phyloP scores from a whole-genome alignment of 371 early-diverging fungal genomes.

The Lichtheimia corymbifera region DNA sequence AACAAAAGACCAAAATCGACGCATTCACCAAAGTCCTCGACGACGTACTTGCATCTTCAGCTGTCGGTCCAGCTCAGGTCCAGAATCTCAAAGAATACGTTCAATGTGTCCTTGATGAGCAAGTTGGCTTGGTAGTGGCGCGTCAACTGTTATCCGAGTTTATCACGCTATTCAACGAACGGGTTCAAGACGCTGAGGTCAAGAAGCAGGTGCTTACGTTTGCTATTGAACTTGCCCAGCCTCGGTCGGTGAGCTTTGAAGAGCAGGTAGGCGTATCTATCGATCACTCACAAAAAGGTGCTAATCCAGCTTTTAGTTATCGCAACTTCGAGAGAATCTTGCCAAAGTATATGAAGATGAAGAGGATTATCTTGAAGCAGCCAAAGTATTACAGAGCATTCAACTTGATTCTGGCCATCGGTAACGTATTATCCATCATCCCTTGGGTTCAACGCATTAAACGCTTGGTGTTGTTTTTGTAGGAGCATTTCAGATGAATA shows the following conservation, averaged over 20 bases:
- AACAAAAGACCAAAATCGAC: conserved; percentile 46
- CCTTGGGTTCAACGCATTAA: too few relatives aligned
- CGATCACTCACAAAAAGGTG: background rate
- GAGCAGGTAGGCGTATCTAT: conserved; percentile 66
- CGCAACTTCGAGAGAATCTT: conserved; percentile 71
- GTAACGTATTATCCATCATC: conserved; percentile 22
- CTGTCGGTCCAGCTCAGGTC: conserved; percentile 13
- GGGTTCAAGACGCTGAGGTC: conserved; percentile 37
- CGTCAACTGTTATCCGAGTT: conserved; percentile 76
- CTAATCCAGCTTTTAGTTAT: conserved; percentile 49
- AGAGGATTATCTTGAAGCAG: conserved; percentile 82
- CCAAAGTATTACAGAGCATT: conserved; percentile 77
- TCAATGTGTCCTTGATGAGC: conserved; percentile 69
- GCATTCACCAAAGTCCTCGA: conserved; percentile 32
- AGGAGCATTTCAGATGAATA: conserved; percentile 76
- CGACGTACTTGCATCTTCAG: conserved; percentile 27
- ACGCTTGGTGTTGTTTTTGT: background rate
- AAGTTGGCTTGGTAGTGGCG: conserved; percentile 74
- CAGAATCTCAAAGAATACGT: conserved; percentile 49
- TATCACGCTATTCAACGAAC: conserved; percentile 32
- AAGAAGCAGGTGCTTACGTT: conserved; percentile 56
- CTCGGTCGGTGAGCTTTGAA: conserved; percentile 83
- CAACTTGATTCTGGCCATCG: conserved; percentile 87
- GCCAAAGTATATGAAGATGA: conserved; percentile 74
- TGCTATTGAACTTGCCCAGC: conserved; percentile 62